Percentiles rank a stretch among this genome's conserved stretches.
phyloP scores from a whole-genome alignment of 345 rosid species.

The Citrus medica region DNA sequence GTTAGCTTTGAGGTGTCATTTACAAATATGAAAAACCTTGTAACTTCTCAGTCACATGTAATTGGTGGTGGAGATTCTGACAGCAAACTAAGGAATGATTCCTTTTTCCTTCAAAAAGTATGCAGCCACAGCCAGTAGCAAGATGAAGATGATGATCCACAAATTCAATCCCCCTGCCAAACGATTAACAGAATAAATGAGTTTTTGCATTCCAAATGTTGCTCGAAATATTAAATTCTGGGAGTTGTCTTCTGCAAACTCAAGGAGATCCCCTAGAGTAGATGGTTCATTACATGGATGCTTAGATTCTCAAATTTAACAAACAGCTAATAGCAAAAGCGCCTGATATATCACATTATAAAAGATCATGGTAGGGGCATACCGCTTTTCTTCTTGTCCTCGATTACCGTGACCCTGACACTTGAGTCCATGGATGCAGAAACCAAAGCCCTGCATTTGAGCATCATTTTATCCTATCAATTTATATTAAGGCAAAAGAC shows the following conservation, averaged over 20 bases:
- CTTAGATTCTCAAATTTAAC: too few species aligned
- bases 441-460: constrained; percentile 59
- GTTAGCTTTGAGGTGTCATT: background rate
- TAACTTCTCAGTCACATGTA: background rate
- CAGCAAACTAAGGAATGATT: constrained; percentile 7
- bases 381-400: constrained; percentile 43
- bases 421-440: constrained; percentile 92
- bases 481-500: background rate
- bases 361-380: constrained; percentile 10
- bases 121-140: constrained; percentile 35
- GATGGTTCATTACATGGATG: background rate
- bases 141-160: constrained; percentile 35
- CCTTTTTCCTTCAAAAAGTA: constrained; percentile 33
- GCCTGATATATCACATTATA: background rate
- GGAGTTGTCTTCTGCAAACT: background rate
- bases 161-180: constrained; percentile 38
- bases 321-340: background rate
- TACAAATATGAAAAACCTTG: background rate
- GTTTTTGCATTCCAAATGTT: background rate
- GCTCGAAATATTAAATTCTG: background rate
- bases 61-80: background rate
- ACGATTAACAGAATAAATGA: background rate
- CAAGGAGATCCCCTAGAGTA: background rate
- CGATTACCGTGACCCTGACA: constrained; percentile 66
- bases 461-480: constrained; percentile 1